Evolutionary conservation across 2,329 filamentous ascomycete genomes (phyloP), one percentile per base, ranked within the genome.

Genomic region (Trichocomaceae sp.): DNA sequence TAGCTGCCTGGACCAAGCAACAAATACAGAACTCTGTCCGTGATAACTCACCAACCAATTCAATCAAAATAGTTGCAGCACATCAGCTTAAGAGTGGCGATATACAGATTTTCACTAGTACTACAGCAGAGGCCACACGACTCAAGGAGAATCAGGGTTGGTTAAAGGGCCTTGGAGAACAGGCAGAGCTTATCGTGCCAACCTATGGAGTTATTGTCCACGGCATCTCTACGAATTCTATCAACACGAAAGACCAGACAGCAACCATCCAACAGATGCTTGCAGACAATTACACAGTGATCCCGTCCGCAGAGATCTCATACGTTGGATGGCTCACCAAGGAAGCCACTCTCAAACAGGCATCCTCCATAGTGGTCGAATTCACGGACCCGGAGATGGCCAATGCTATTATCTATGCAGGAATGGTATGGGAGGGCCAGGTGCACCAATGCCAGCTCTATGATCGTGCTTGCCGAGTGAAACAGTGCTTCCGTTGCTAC

Each of bases 141-240:
- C 37, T 39, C 37, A 39, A 39, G 13, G 7, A 39, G n/a, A 39
- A 39, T 15, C 2, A 49, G 17, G 29, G 19, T 3, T 63, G 58
- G 61, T 20, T 63, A 35, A 59, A 47, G 49, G 51, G 59, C 44
- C 59, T 63, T 55, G 57, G 59, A 55, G 50, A 59, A 49, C 49
- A 61, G 19, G 47, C 47, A 33, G 47, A 49, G 17, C 26, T 49
- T 33, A 13, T 20, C 10, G 55, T 60, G 31, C 55, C 52, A 56
- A 64, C 57, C 4, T 65, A 63, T 47, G 58, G 64, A 56, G 60
- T 65, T 23, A 60, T 66, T 37, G 59, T 61, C 44, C 61, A 66
- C 54, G 57, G 63, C 26, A 61, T 66, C 51, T 54, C 56, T 23
- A 64, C 59, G 41, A 64, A 58, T 37, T 62, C 61, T 15, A 64